Conservation (phyloP, 495 filamentous ascomycete species). For the Hypoxylon cercidicola region DNA sequence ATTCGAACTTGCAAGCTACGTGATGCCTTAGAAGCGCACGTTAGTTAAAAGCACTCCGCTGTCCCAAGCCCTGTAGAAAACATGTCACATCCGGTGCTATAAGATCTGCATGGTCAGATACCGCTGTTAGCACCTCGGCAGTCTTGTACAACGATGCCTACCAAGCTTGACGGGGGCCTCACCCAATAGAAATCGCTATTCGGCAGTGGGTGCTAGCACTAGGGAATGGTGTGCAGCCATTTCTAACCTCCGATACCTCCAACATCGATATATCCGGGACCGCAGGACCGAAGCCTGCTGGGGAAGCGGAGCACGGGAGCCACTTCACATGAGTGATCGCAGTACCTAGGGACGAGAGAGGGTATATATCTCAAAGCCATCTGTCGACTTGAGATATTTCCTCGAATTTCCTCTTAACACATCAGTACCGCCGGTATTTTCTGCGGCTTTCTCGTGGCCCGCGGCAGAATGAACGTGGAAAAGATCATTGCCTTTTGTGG, state of each 20-base stretch:
- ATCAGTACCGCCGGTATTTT: background rate
- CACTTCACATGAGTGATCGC: background rate
- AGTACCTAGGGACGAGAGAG: background rate
- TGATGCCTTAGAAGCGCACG: too few species aligned
- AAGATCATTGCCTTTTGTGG: conserved; percentile 27
- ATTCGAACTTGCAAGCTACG: too few species aligned
- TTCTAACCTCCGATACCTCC: conserved; percentile 24
- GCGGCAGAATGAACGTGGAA: conserved; percentile 3
- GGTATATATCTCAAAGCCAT: background rate
- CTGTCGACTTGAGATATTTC: background rate
- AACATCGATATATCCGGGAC: conserved; percentile 30
- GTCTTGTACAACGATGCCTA: conserved; percentile 28
- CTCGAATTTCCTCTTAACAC: background rate
- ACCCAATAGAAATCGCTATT: conserved; percentile 32
- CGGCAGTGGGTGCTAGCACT: conserved; percentile 30
- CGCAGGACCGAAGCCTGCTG: conserved; percentile 3
- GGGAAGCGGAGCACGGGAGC: conserved; percentile 6
- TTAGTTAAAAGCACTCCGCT: conserved; percentile 4
- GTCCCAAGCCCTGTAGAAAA: conserved; percentile 2
- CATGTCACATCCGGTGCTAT: conserved; percentile 16
- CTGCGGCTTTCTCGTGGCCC: background rate
- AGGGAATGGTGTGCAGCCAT: conserved; percentile 38
- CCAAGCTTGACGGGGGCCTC: conserved; percentile 32
- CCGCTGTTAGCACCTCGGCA: conserved; percentile 30
- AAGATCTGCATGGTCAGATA: conserved; percentile 28